Conservation (phyloP, 169 alveolate genomes). For the Plasmodium ovale region DNA sequence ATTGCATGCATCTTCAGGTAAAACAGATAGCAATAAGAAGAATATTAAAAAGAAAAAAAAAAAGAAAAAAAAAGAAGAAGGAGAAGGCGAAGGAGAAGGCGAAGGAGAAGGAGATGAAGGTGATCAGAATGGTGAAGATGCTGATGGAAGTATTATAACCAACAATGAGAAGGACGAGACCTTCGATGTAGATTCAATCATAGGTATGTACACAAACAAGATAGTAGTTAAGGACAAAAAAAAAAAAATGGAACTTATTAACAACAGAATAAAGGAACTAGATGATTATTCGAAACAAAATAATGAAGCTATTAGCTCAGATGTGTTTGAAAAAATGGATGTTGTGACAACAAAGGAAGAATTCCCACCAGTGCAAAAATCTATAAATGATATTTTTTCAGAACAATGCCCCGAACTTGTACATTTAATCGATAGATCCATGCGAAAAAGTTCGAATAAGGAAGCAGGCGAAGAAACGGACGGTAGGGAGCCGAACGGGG, state of each 20-base stretch:
- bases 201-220: conserved; percentile 47
- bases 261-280: conserved; percentile 70
- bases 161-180: neutral
- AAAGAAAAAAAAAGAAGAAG: conserved; percentile 1
- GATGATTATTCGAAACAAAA: conserved; percentile 46
- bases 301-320: conserved; percentile 18
- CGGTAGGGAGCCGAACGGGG: neutral
- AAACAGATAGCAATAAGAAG: neutral
- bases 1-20: neutral
- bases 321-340: neutral
- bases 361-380: neutral
- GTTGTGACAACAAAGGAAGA: neutral
- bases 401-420: conserved; percentile 73
- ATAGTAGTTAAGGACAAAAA: conserved; percentile 59
- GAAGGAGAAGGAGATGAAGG: neutral
- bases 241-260: conserved; percentile 50
- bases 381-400: conserved; percentile 26
- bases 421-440: conserved; percentile 46
- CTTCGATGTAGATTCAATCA: conserved; percentile 70
- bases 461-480: conserved; percentile 26
- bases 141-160: neutral
- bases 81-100: neutral
- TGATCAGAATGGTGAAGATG: neutral
- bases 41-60: neutral
- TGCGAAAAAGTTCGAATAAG: conserved; percentile 1